phyloP scores from a whole-genome alignment of 2,329 filamentous ascomycete genomes.

The Plenodomus biglobosus region DNA sequence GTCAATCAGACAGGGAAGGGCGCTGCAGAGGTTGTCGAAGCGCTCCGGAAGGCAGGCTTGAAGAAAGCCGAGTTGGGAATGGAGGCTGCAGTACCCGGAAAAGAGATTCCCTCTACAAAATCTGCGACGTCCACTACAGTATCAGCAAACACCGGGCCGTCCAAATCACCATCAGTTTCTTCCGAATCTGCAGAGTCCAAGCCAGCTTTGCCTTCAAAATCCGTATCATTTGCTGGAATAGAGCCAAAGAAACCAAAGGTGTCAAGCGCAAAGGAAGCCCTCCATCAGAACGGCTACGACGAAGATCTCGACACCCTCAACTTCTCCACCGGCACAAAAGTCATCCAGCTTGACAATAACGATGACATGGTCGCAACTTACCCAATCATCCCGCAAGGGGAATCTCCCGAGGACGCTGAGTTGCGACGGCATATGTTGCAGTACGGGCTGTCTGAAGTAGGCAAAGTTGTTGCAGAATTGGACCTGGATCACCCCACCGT shows the following conservation, averaged over 20 bases:
- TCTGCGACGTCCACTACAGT: background rate
- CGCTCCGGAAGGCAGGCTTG: slow-evolving; percentile 75
- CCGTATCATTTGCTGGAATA: slow-evolving; percentile 62
- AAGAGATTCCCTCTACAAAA: background rate
- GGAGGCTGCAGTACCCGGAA: background rate
- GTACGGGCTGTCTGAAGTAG: slow-evolving; percentile 85
- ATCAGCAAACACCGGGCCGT: background rate
- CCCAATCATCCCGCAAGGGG: slow-evolving; percentile 69
- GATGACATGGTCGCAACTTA: slow-evolving; percentile 44
- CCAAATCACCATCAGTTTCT: background rate
- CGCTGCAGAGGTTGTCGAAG: slow-evolving; percentile 68
- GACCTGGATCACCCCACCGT: slow-evolving; percentile 69
- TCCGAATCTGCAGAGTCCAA: background rate
- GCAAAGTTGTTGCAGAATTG: slow-evolving; percentile 88
- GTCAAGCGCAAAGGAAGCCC: slow-evolving; percentile 4
- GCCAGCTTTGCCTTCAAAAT: slow-evolving; percentile 51
- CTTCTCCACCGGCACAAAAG: slow-evolving; percentile 39
- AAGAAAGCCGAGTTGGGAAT: slow-evolving; percentile 26
- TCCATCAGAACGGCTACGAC: slow-evolving; percentile 27
- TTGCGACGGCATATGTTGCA: slow-evolving; percentile 85
- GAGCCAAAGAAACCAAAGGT: slow-evolving; percentile 45
- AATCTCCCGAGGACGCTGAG: slow-evolving; percentile 76
- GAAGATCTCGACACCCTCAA: slow-evolving; percentile 32
- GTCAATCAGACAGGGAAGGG: slow-evolving; percentile 62
- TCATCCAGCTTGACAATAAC: slow-evolving; percentile 49